These are phyloP conservation scores for Yamadazyma laniorum DNA, from an alignment of 805 yeast species.

Conservation along the genomic window DNA sequence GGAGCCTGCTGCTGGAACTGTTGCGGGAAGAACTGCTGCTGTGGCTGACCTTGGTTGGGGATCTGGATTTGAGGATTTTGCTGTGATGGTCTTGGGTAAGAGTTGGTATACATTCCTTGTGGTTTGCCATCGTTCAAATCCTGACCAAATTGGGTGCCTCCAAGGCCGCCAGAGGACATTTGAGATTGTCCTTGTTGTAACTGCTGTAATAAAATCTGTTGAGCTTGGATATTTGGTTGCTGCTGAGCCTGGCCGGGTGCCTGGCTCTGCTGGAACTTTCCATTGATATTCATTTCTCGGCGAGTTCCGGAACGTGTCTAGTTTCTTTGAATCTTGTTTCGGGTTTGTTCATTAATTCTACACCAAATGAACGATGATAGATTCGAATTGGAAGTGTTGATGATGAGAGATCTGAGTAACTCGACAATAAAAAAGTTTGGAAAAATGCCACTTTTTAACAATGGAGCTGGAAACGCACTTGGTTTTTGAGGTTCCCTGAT, in stretches of 20 bases:
- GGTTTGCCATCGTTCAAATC: conserved; percentile 7
- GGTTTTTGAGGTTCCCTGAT: too few relatives aligned
- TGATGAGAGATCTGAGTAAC: too few relatives aligned
- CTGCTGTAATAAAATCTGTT: conserved; percentile 42
- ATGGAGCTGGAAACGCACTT: too few relatives aligned
- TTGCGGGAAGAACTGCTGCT: conserved; percentile 18
- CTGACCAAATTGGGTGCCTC: conserved; percentile 15
- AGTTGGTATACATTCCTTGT: background rate
- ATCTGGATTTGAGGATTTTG: background rate
- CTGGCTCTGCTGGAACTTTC: conserved; percentile 33
- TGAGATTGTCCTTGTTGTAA: conserved; percentile 34
- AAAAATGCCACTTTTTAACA: too few relatives aligned
- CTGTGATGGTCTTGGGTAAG: conserved; percentile 5
- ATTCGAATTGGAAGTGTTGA: too few relatives aligned
- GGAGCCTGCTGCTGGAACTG: conserved; percentile 21
- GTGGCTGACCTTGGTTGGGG: conserved; percentile 9
- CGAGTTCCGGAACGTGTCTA: background rate
- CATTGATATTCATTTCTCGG: conserved; percentile 31
- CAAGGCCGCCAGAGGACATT: conserved; percentile 10
- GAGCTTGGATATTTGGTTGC: conserved; percentile 39
- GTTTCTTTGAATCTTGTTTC: too few relatives aligned
- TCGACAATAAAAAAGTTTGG: too few relatives aligned
- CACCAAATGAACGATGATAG: too few relatives aligned
- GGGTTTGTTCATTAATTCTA: too few relatives aligned
- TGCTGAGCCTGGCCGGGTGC: conserved; percentile 26